Base-by-base conservation (phyloP, 768 basidiomycete species). In the Suillus spraguei region DNA sequence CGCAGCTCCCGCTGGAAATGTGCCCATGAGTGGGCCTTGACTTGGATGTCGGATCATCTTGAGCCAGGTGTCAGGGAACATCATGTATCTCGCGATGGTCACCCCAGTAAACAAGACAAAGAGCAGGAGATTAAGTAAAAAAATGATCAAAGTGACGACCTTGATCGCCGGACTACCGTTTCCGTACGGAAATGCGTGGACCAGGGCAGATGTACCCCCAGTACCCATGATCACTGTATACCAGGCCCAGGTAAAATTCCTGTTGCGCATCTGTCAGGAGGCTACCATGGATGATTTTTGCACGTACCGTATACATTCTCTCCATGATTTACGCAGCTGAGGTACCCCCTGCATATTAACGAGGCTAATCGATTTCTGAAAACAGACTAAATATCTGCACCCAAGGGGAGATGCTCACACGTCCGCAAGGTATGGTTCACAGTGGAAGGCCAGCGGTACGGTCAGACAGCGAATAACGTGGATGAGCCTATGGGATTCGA, bases 201-300 rank as follows among this genome's bases (percentile, higher is more conserved):
- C 65, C 35, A 83, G 70, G 55, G 78, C 69, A 14, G 78, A 77
- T 32, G 75, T 71, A 17, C 72, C 77, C 5, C 83, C 82, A 1
- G 82, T 82, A 60, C 81, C 81, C 81, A 83, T 83, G 35, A 79
- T 73, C 20, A 82, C 79, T 13, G 81, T 78, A 65, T 82, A 75
- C 81, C 81, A 83, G 63, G 79, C 77, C 42, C 80, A 81, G 7
- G 81, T 82, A 64, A 82, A 82, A 63, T 82, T 77, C 39, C 81
- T 82, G 61, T 9, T 22, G 32, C 24, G 38, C 10, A 42, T 71
- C 42, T 58, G 32, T 46, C 16, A 35, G 59, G 59, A 32, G 39
- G 24, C 24, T 42, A 13, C 32, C 20, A 32, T 22, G 32, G 9
- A 10, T 28, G n/a, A 28, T 20, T 2, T 60, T 20, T n/a, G 38